Conservation (phyloP, 2,329 filamentous ascomycete genomes). For the Aureobasidium sp. region DNA sequence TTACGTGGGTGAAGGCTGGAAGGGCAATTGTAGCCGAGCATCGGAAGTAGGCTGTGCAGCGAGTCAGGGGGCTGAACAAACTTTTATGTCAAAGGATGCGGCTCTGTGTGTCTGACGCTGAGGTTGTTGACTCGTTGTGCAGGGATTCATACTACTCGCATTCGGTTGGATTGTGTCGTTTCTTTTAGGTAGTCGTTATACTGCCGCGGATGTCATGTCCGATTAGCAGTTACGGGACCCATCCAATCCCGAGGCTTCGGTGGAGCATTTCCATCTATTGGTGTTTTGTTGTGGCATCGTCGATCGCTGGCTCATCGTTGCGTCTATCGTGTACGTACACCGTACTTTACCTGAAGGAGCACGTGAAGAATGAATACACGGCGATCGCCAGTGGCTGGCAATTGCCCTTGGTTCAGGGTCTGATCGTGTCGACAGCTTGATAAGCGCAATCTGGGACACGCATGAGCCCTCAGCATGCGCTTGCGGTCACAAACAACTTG, state of each 20-base stretch:
- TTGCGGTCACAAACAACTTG: constrained; percentile 7
- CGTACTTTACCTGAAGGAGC: neutral
- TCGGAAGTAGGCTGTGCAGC: neutral
- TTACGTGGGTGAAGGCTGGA: neutral
- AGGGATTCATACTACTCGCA: no score
- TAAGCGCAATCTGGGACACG: constrained; percentile 2
- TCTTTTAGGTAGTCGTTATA: neutral
- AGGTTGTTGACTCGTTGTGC: neutral
- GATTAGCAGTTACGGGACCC: neutral
- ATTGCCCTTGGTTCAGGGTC: neutral
- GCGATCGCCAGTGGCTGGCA: neutral
- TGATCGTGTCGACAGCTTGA: constrained; percentile 3
- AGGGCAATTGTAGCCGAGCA: neutral
- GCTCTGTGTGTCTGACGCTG: neutral
- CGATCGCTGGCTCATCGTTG: neutral
- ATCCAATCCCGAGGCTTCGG: neutral
- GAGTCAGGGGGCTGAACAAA: neutral
- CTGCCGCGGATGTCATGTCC: neutral
- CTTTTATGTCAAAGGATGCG: neutral
- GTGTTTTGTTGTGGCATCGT: neutral
- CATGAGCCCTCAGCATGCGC: constrained; percentile 6
- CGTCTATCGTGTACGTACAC: neutral
- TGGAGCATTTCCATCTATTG: neutral
- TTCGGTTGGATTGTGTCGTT: no score
- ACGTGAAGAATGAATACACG: neutral